Evolutionary conservation across 441 rosid genomes (phyloP).

Genomic region (Isatis lusitanica): DNA sequence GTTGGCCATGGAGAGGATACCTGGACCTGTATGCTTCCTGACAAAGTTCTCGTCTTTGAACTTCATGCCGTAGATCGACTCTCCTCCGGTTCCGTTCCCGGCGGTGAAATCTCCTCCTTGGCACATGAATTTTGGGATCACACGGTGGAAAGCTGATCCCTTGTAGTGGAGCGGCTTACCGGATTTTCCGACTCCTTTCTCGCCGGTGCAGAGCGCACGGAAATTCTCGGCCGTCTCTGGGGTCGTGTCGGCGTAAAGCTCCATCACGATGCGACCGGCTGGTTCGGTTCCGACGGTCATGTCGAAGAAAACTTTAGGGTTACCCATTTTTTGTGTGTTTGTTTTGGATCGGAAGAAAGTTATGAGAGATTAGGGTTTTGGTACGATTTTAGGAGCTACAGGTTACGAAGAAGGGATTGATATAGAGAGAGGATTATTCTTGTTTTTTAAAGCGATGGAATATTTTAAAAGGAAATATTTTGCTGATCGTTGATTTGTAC

Average conservation of each 20-base stretch:
- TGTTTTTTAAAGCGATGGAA: not conserved
- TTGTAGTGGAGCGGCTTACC: slow-evolving; percentile 82
- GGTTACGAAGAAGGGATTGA: slow-evolving; percentile 14
- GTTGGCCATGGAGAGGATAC: slow-evolving; percentile 86
- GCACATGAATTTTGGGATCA: slow-evolving; percentile 77
- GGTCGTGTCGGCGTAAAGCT: slow-evolving; percentile 67
- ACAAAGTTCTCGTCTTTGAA: slow-evolving; percentile 78
- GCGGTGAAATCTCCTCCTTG: slow-evolving; percentile 83
- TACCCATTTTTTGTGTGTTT: not conserved
- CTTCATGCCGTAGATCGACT: slow-evolving; percentile 73
- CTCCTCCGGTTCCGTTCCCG: slow-evolving; percentile 87
- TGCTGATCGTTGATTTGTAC: slow-evolving; percentile 38
- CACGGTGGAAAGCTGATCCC: slow-evolving; percentile 69
- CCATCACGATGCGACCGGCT: slow-evolving; percentile 73
- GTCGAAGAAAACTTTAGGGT: slow-evolving; percentile 82
- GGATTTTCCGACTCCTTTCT: slow-evolving; percentile 54
- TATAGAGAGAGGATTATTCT: slow-evolving; percentile 13
- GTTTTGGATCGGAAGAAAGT: not conserved
- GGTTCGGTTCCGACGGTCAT: slow-evolving; percentile 59
- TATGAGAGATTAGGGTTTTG: slow-evolving; percentile 32
- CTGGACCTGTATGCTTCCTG: slow-evolving; percentile 76
- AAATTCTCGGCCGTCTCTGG: slow-evolving; percentile 82
- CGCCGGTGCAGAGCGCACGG: slow-evolving; percentile 85
- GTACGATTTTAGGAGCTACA: not conserved
- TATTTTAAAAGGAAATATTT: not conserved